phyloP scores from a whole-genome alignment of 495 filamentous ascomycete genomes.

The Penicillium daleae region DNA sequence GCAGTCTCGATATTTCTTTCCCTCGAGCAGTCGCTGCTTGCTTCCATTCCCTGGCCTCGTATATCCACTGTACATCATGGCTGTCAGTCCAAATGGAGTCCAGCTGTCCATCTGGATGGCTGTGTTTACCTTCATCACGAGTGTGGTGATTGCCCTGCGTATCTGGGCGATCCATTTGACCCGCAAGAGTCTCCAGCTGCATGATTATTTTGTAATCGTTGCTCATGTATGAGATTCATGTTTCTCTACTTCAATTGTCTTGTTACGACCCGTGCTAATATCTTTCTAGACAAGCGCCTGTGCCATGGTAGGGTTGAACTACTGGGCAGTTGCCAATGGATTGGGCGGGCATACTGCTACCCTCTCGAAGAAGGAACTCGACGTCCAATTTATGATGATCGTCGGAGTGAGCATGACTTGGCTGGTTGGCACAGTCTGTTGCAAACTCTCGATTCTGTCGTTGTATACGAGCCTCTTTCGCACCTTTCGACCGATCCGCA shows the following conservation, averaged over 20 bases:
- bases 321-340: constrained; percentile 11
- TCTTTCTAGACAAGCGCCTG: constrained; percentile 1
- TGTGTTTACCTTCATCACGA: constrained; percentile 12
- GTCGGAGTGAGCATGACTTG: constrained; percentile 15
- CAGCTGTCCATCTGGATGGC: constrained; percentile 17
- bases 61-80: constrained; percentile 1
- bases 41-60: not conserved
- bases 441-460: constrained; percentile 12
- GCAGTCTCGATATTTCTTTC: not conserved
- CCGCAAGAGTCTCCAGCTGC: constrained; percentile 11
- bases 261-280: not conserved
- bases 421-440: constrained; percentile 13
- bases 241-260: not conserved
- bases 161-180: constrained; percentile 13
- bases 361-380: constrained; percentile 6
- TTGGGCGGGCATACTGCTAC: constrained; percentile 8
- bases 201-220: constrained; percentile 11
- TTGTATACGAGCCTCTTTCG: constrained; percentile 15
- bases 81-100: constrained; percentile 11
- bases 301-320: constrained; percentile 10
- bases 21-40: not conserved
- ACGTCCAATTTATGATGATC: constrained; percentile 15
- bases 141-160: constrained; percentile 9
- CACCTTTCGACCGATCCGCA: constrained; percentile 13
- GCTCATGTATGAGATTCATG: constrained; percentile 8